phyloP scores from a whole-genome alignment of 2,329 filamentous ascomycete genomes.

The Penicillium capsulatum region DNA sequence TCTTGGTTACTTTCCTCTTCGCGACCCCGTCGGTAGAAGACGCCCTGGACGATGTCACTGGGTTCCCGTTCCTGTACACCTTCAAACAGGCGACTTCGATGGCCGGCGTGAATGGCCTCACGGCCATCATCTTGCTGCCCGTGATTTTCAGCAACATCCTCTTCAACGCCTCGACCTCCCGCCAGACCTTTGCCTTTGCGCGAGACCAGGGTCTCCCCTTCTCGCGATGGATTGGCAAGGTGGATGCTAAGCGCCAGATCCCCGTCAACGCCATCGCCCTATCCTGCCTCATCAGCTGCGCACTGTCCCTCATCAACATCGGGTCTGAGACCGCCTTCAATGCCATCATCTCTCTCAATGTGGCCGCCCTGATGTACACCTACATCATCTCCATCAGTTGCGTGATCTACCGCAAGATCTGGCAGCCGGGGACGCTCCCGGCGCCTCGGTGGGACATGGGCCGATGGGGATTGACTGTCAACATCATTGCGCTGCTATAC shows the following conservation, averaged over 20 bases:
- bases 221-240: slow-evolving; percentile 37
- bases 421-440: slow-evolving; percentile 36
- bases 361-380: slow-evolving; percentile 47
- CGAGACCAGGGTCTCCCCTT: slow-evolving; percentile 44
- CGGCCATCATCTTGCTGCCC: slow-evolving; percentile 41
- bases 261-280: slow-evolving; percentile 40
- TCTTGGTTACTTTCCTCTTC: slow-evolving; percentile 45
- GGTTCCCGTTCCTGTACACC: slow-evolving; percentile 47
- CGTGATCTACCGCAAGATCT: slow-evolving; percentile 42
- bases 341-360: slow-evolving; percentile 49
- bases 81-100: slow-evolving; percentile 33
- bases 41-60: slow-evolving; percentile 39
- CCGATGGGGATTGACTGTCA: slow-evolving; percentile 42
- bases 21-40: slow-evolving; percentile 26
- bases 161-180: slow-evolving; percentile 38
- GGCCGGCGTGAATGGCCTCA: slow-evolving; percentile 27
- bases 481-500: slow-evolving; percentile 44
- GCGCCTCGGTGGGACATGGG: slow-evolving; percentile 43
- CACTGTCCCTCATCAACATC: slow-evolving; percentile 50
- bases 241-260: slow-evolving; percentile 38
- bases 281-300: slow-evolving; percentile 29
- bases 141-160: slow-evolving; percentile 39
- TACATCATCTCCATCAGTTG: slow-evolving; percentile 49
- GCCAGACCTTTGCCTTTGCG: slow-evolving; percentile 43
- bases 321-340: slow-evolving; percentile 51